Evolutionary conservation across 345 rosid genomes (phyloP).

Genomic region (Mercurialis annua): DNA sequence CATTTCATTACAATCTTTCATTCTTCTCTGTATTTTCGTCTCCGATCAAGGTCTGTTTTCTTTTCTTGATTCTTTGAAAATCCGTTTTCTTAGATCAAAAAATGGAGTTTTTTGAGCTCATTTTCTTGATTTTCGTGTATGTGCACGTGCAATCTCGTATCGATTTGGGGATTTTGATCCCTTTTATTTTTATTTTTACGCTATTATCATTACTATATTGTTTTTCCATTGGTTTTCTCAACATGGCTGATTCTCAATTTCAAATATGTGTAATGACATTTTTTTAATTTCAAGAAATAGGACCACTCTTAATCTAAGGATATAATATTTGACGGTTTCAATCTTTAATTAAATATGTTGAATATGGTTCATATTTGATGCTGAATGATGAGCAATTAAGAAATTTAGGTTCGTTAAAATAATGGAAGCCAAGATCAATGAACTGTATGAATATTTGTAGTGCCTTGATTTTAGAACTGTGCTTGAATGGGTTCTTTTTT

Average conservation of each 20-base stretch:
- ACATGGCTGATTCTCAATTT: neutral
- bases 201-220: too few relatives aligned
- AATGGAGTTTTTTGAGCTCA: too few relatives aligned
- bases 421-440: neutral
- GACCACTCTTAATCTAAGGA: too few relatives aligned
- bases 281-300: too few relatives aligned
- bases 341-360: too few relatives aligned
- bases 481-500: too few relatives aligned
- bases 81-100: too few relatives aligned
- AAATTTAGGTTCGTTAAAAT: neutral
- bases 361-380: neutral
- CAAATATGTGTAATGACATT: neutral
- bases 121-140: neutral
- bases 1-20: neutral
- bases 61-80: neutral
- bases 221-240: too few relatives aligned
- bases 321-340: too few relatives aligned
- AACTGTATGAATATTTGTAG: neutral
- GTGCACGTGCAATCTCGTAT: neutral
- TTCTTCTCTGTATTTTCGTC: too few relatives aligned
- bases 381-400: neutral
- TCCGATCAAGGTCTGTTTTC: constrained; percentile 30
- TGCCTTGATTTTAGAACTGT: neutral
- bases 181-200: too few relatives aligned
- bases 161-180: neutral